Base-by-base conservation (phyloP, 2,329 filamentous ascomycete genomes). In the Penicillium nordicum region DNA sequence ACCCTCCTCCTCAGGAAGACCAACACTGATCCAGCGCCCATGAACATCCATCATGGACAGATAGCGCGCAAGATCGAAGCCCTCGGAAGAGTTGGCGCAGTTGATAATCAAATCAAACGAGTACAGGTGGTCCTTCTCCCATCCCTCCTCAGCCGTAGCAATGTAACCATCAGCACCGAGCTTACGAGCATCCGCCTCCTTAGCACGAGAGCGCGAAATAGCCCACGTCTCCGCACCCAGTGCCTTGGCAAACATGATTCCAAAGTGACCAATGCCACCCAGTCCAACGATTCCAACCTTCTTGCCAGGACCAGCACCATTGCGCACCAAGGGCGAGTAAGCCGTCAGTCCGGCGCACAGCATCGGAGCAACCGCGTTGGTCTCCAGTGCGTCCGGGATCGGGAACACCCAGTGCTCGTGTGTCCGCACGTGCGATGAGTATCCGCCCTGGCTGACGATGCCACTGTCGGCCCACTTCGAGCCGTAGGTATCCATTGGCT, bases 291-390 rank as follows among this genome's bases (percentile, higher is more conserved):
- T 69, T 32, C 72, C 73, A 14, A 76, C 73, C 56, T 73, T 72
- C 62, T 75, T 74, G 9, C 90, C 90, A 1, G 88, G 88, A 0
- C 88, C 88, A 57, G 83, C 82, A 23, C 88, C 88, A 68, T 92
- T 86, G 47, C 90, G 83, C 61, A 89, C 86, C 14, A 96, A 80
- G 1, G 91, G 90, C 58, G 84, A 88, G 78, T 86, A 95, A 57
- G 86, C 85, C 4, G 91, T 95, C 63, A 95, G 80, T 61, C 91
- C 91, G 40, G 89, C 91, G 74, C 91, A 95, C 64, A 94, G 82
- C 88, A 92, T 91, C 10, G 88, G 89, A 1, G 89, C 90, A 1
- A 87, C 89, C 49, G 86, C 75, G 25, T 72, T 71, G 57, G 73
- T 78, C 61, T 79, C 72, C 44, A 95, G 81, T 50, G 80, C 84